Conservation (phyloP, 2,329 filamentous ascomycete species). For the Domatiomyces catenatus region DNA sequence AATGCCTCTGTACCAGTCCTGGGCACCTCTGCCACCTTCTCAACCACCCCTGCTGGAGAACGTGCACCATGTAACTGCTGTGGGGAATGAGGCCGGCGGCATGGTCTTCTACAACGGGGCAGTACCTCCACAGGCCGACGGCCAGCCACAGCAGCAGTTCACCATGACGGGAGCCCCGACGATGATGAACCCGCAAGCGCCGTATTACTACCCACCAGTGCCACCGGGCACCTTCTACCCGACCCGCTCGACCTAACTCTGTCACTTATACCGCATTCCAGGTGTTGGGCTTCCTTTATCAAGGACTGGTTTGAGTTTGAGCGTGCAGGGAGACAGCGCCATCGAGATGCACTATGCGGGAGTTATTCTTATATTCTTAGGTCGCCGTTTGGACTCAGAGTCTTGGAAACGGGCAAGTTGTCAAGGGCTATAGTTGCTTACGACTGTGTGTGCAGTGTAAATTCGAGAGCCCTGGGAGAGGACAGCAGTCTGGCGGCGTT, state of each 20-base stretch:
- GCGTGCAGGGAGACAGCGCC: background rate
- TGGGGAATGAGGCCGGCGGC: slow-evolving; percentile 81
- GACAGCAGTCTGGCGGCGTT: background rate
- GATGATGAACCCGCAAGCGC: slow-evolving; percentile 45
- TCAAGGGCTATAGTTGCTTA: background rate
- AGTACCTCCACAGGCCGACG: background rate
- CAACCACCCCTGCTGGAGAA: slow-evolving; percentile 21
- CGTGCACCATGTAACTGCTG: slow-evolving; percentile 37
- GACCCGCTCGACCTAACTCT: slow-evolving; percentile 7
- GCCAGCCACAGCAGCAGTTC: background rate
- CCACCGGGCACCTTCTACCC: slow-evolving; percentile 36
- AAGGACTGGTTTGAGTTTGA: background rate
- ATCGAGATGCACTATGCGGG: background rate
- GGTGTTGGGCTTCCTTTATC: background rate
- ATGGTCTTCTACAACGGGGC: slow-evolving; percentile 87
- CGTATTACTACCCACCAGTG: slow-evolving; percentile 42
- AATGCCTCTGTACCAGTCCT: slow-evolving; percentile 10
- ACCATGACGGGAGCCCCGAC: background rate
- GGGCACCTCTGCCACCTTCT: slow-evolving; percentile 14
- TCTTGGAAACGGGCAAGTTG: background rate
- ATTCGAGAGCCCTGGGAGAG: background rate
- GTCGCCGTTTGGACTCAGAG: background rate
- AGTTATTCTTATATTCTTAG: background rate
- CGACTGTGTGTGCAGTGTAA: background rate
- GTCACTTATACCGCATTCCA: background rate